Percentiles rank a stretch among this genome's conserved stretches.
Conservation (phyloP, 73 alveolate genomes). For the Paramecium sexaurelia region DNA sequence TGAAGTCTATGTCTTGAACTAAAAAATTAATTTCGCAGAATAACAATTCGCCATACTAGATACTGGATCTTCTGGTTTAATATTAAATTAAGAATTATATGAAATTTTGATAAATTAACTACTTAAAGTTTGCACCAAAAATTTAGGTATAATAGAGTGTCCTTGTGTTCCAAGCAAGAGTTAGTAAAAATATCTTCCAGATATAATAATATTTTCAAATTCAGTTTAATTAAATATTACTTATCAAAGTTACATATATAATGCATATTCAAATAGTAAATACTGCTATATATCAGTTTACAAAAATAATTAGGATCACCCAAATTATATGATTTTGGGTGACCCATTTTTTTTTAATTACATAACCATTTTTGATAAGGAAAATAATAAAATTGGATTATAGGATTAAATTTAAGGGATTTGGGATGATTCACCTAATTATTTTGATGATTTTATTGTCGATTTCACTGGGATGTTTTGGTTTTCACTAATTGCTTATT, state of each 20-base stretch:
- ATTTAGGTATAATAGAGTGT: background rate
- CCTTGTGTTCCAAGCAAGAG: background rate
- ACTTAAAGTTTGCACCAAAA: background rate
- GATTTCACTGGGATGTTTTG: background rate
- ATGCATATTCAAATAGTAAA: background rate
- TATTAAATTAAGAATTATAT: background rate
- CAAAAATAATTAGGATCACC: background rate
- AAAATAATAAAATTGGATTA: conserved; percentile 45
- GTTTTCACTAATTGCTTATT: background rate
- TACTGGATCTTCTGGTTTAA: background rate
- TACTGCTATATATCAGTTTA: background rate
- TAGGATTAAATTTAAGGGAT: background rate
- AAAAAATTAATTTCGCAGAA: background rate
- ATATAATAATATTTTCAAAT: background rate
- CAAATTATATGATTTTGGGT: conserved; percentile 33
- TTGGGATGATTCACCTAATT: background rate
- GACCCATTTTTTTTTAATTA: conserved; percentile 50
- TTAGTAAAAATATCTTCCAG: background rate
- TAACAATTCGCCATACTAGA: background rate
- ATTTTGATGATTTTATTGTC: background rate
- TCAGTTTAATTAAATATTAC: background rate
- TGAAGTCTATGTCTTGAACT: background rate
- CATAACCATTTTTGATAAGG: conserved; percentile 22
- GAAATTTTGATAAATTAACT: background rate
- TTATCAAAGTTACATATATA: background rate